A percentile compares a stretch with the other conserved stretches of the same genome.
Evolutionary conservation across 192 early-diverging fungal genomes (phyloP).

Genomic region (Funneliformis mosseae): DNA sequence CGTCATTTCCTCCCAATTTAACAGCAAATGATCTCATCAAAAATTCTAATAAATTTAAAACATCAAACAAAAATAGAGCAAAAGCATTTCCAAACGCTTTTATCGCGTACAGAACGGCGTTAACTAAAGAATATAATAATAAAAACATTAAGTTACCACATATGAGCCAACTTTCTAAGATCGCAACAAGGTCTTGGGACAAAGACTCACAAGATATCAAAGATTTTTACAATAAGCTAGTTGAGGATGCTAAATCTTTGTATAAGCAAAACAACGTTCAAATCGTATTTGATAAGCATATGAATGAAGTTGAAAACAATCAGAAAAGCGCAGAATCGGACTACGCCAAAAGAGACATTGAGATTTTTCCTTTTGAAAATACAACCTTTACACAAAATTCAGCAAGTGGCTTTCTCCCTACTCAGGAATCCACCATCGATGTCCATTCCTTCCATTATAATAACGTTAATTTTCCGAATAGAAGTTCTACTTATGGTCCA

Average conservation of each 20-base stretch:
- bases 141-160: neutral
- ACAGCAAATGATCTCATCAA: neutral
- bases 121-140: neutral
- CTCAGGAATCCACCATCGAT: too few species aligned
- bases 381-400: too few species aligned
- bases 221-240: neutral
- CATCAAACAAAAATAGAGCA: neutral
- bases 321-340: too few species aligned
- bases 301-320: neutral
- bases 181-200: neutral
- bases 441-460: too few species aligned
- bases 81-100: neutral
- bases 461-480: too few species aligned
- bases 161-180: neutral
- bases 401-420: too few species aligned
- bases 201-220: neutral
- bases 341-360: too few species aligned
- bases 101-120: neutral
- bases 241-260: neutral
- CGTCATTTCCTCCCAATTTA: neutral
- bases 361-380: too few species aligned
- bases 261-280: neutral
- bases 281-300: neutral
- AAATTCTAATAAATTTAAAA: neutral
- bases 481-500: too few species aligned